Percentiles rank a stretch among this genome's conserved stretches.
Evolutionary conservation across 805 yeast species (phyloP).

Genomic region (Monosporozyma servazzii): DNA sequence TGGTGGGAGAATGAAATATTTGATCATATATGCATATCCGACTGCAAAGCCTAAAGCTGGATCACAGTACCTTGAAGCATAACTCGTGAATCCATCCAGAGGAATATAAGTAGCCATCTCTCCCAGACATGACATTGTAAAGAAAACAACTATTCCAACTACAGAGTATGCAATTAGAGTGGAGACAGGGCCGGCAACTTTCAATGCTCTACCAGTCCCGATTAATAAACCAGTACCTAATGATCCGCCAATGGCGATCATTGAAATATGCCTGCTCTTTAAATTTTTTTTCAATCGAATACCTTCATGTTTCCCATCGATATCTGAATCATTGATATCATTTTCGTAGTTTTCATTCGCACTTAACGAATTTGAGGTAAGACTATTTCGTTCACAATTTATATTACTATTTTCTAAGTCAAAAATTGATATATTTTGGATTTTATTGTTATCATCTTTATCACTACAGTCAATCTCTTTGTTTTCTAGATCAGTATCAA

Average conservation of each 20-base stretch:
- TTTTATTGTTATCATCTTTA: neutral
- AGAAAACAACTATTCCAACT: conserved; percentile 45
- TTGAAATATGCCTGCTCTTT: conserved; percentile 21
- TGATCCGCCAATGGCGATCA: conserved; percentile 29
- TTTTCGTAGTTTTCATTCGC: neutral
- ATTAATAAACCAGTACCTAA: conserved; percentile 28
- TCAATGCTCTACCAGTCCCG: conserved; percentile 34
- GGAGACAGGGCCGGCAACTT: conserved; percentile 44
- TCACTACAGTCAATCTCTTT: neutral
- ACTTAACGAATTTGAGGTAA: neutral
- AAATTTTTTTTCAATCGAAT: conserved; percentile 9
- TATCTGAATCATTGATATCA: neutral
- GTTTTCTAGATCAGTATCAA: neutral
- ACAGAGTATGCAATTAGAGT: conserved; percentile 40
- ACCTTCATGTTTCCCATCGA: conserved; percentile 4
- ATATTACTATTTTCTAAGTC: neutral
- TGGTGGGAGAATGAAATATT: conserved; percentile 35
- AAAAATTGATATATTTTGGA: neutral
- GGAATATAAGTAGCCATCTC: conserved; percentile 57
- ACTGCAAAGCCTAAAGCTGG: conserved; percentile 36
- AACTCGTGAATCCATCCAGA: conserved; percentile 54
- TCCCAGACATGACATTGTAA: conserved; percentile 37
- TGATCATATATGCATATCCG: conserved; percentile 33
- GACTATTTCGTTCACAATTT: neutral
- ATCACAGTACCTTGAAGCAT: conserved; percentile 40